Evolutionary conservation across 352 stramenopile species (phyloP), one percentile per base, ranked within the genome.

Genomic region (Phytophthora sojae): DNA sequence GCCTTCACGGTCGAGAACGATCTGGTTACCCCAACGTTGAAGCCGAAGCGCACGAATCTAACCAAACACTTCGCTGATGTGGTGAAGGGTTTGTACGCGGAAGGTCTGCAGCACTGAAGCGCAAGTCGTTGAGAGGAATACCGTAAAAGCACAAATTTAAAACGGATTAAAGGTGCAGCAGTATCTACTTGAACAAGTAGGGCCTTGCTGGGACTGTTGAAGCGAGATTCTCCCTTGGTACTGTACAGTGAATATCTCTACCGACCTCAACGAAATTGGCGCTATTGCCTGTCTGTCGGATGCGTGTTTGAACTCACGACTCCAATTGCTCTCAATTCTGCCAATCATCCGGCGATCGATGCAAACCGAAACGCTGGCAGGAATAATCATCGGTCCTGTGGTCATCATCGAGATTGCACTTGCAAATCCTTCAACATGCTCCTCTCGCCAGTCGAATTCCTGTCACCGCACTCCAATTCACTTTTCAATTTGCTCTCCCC

Each of bases 51-150:
- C 42, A 7, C 42, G 42, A 49, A 49, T 17, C 42, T 49, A 32
- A 77, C 75, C 51, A 69, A 72, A 19, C 65, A 77, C 59, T 91
- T 91, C 51, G 39, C 82, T 15, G 65, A 57, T 25, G 51, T 91
- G 56, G 80, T 93, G 29, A 62, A 81, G n/a, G 62, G 32, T 14
- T 79, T 94, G 72, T 94, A 91, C 64, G 53, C 54, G 8, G 50
- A 49, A 8, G 67, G 30, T 23, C 30, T 52, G 15, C 3, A 52
- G 14, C 6, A 58, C 6, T 53, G 21, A 53, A 9, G 17, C 7
- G 39, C 26, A n/a, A 14, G 6, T 47, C 42, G 14, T 21, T 49
- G 2, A 49, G 14, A 37, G 9, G 6, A 35, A 35, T 35, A 37
- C 2, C 26, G 26, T 30, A 30, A 7, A 6, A 7, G 5, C 26